phyloP scores from a whole-genome alignment of 225 moss, liverwort and hornwort genomes.

The Rhytidiadelphus loreus region DNA sequence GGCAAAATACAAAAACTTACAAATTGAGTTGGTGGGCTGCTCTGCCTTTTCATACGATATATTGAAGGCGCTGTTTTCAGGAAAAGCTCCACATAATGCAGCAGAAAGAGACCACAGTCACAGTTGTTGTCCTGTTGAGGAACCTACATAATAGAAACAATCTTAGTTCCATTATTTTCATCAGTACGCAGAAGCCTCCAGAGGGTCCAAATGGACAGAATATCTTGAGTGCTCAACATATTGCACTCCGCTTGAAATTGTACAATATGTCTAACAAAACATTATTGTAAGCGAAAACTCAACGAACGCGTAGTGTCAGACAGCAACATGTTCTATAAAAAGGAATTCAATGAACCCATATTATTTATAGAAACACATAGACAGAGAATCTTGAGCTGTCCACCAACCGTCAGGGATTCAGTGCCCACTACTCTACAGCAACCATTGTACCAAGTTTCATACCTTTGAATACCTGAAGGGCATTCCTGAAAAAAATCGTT shows the following conservation, averaged over 20 bases:
- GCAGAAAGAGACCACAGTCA: conserved; percentile 54
- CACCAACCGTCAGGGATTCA: neutral
- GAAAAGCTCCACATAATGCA: conserved; percentile 59
- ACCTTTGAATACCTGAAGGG: conserved; percentile 41
- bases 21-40: conserved; percentile 19
- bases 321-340: neutral
- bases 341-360: neutral
- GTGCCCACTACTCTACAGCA: neutral
- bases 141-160: conserved; percentile 18
- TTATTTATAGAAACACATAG: neutral
- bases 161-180: neutral
- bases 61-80: conserved; percentile 27
- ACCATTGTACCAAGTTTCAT: neutral
- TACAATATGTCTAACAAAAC: neutral
- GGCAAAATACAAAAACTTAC: conserved; percentile 17
- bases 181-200: neutral
- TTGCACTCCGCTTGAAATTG: neutral
- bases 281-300: neutral
- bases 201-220: neutral
- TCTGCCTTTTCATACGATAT: conserved; percentile 26
- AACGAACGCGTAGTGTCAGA: neutral
- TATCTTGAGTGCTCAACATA: neutral
- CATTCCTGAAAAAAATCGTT: conserved; percentile 23
- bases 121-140: conserved; percentile 52
- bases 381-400: neutral